phyloP scores from a whole-genome alignment of 2,329 filamentous ascomycete species.

The Aspergillus spinulosporus region DNA sequence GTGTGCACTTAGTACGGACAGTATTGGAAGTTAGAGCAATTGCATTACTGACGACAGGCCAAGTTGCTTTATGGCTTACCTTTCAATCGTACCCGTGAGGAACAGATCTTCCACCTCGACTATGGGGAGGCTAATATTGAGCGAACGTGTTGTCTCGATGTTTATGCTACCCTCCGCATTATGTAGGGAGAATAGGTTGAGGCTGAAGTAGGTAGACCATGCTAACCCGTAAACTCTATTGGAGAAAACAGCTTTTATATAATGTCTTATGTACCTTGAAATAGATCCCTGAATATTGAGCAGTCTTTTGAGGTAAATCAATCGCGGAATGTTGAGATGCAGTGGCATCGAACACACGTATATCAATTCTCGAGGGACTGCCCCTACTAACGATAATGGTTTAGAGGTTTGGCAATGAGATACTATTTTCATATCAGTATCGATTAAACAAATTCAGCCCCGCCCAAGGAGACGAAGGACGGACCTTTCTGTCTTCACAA shows the following conservation, averaged over 20 bases:
- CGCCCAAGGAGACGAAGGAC: no score
- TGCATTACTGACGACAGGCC: background rate
- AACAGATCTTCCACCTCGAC: background rate
- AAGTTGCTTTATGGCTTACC: background rate
- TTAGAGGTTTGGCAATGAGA: background rate
- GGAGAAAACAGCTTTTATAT: background rate
- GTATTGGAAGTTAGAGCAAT: no score
- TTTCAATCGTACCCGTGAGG: background rate
- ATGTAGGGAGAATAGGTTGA: background rate
- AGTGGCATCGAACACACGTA: background rate
- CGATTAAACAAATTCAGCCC: no score
- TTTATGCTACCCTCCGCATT: background rate
- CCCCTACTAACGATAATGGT: background rate
- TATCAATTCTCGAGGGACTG: background rate
- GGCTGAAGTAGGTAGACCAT: background rate
- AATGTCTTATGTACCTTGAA: background rate
- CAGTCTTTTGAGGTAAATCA: background rate
- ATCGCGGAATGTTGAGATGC: background rate
- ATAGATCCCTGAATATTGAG: background rate
- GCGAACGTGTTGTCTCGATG: background rate
- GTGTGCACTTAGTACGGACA: background rate
- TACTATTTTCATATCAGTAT: background rate
- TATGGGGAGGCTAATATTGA: background rate
- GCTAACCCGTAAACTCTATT: background rate
- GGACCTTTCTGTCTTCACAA: no score